Conservation (phyloP, 75 land plant species). For the Gnetum montanum region DNA sequence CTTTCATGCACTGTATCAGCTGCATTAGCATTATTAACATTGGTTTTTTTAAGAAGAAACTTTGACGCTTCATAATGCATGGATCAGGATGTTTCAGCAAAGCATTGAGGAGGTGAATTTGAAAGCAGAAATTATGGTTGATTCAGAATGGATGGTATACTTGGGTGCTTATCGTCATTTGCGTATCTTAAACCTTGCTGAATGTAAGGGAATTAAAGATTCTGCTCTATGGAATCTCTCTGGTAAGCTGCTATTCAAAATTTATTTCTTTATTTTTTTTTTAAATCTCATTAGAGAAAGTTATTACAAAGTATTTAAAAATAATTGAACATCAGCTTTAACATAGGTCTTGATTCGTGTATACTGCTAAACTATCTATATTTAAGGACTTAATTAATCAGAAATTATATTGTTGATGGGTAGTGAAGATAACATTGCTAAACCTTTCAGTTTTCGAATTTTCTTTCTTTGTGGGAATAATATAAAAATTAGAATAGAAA, state of each 20-base stretch:
- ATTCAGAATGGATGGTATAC: slow-evolving; percentile 96
- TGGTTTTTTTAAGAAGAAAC: background rate
- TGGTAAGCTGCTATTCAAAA: slow-evolving; percentile 28
- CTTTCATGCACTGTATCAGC: too few species aligned
- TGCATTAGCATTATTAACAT: too few species aligned
- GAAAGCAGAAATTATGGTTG: slow-evolving; percentile 55
- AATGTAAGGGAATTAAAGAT: slow-evolving; percentile 52
- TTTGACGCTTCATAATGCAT: background rate
- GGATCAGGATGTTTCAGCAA: slow-evolving; percentile 62
- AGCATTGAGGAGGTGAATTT: slow-evolving; percentile 59
- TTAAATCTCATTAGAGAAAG: background rate
- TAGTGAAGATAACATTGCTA: too few species aligned
- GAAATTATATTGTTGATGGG: too few species aligned
- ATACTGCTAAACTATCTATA: too few species aligned
- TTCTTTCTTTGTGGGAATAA: too few species aligned
- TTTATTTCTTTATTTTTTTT: background rate
- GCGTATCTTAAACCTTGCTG: slow-evolving; percentile 39
- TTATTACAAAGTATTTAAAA: too few species aligned
- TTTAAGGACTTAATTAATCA: too few species aligned
- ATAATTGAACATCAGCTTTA: too few species aligned
- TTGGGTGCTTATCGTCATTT: slow-evolving; percentile 69
- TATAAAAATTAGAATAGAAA: too few species aligned
- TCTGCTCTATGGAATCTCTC: slow-evolving; percentile 64
- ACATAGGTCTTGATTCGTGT: too few species aligned
- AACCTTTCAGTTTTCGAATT: too few species aligned